These are phyloP conservation scores for Alloteropsis semialata DNA, from an alignment of 176 grass and related monocot species.

Conservation along the genomic window DNA sequence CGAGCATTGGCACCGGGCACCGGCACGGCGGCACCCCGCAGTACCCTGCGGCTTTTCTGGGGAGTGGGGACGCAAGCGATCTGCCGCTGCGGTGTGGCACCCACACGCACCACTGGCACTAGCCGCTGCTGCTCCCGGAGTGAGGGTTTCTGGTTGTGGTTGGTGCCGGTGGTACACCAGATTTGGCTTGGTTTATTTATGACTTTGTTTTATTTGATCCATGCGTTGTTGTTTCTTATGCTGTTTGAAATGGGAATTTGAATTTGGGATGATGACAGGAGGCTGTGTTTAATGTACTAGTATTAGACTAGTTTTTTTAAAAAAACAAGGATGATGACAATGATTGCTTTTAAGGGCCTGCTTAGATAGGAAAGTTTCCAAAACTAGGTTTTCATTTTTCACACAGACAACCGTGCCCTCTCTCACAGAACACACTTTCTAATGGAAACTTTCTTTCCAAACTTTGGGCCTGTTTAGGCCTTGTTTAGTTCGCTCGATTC, in stretches of 20 bases:
- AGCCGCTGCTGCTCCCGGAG: not conserved
- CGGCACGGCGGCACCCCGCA: too few species aligned
- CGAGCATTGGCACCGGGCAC: not conserved
- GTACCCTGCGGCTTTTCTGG: slow-evolving; percentile 8
- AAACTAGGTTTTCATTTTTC: too few species aligned
- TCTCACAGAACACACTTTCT: too few species aligned
- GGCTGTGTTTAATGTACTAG: not conserved
- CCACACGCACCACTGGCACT: too few species aligned
- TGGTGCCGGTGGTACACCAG: slow-evolving; percentile 16
- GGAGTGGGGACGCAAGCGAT: slow-evolving; percentile 17
- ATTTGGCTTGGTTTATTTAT: not conserved
- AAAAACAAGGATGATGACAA: not conserved
- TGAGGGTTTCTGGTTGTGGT: not conserved
- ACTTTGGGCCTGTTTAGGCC: too few species aligned
- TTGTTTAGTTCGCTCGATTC: too few species aligned
- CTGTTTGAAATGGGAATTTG: not conserved
- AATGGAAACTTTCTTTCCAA: too few species aligned
- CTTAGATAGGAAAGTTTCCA: too few species aligned
- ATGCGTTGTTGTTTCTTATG: slow-evolving; percentile 6
- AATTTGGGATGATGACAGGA: slow-evolving; percentile 1
- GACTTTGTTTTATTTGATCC: not conserved
- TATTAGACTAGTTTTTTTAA: not conserved
- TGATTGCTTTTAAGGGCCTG: too few species aligned
- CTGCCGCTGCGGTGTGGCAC: not conserved
- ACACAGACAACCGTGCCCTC: too few species aligned